Percentiles rank a stretch among this genome's conserved stretches.
Evolutionary conservation across 129 eudicot species (phyloP).

Genomic region (Centella asiatica): DNA sequence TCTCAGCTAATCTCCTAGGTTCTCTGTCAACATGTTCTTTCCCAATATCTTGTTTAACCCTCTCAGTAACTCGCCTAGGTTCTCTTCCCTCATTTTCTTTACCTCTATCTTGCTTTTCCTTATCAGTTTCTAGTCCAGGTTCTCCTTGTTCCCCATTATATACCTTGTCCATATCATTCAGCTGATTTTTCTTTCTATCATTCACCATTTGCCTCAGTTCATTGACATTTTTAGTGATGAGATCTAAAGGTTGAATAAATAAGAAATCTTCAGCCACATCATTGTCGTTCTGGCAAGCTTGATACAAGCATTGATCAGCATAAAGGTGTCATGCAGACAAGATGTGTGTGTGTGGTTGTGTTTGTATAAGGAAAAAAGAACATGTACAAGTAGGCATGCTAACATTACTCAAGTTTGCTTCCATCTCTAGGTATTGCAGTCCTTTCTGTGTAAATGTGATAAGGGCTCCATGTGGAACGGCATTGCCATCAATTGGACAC

Average conservation of each 20-base stretch:
- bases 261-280: constrained; percentile 47
- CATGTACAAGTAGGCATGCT: constrained; percentile 28
- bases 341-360: no score
- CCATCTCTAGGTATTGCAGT: constrained; percentile 48
- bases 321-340: no score
- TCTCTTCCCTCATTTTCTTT: constrained; percentile 23
- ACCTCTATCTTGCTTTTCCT: neutral
- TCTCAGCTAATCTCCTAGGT: constrained; percentile 15
- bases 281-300: constrained; percentile 33
- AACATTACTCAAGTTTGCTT: constrained; percentile 47
- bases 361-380: no score
- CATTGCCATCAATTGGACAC: constrained; percentile 29
- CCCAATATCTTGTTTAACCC: neutral
- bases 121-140: neutral
- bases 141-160: constrained; percentile 4
- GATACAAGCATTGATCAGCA: constrained; percentile 18
- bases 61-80: neutral
- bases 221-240: constrained; percentile 45
- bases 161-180: constrained; percentile 22
- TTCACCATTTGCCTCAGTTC: constrained; percentile 32
- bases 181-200: constrained; percentile 28
- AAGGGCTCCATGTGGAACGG: constrained; percentile 54
- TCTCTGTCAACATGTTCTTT: constrained; percentile 19
- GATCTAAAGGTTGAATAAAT: constrained; percentile 46
- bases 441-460: constrained; percentile 49